These are phyloP conservation scores for Theileria luwenshuni DNA, from an alignment of 169 alveolate species.

Conservation along the genomic window DNA sequence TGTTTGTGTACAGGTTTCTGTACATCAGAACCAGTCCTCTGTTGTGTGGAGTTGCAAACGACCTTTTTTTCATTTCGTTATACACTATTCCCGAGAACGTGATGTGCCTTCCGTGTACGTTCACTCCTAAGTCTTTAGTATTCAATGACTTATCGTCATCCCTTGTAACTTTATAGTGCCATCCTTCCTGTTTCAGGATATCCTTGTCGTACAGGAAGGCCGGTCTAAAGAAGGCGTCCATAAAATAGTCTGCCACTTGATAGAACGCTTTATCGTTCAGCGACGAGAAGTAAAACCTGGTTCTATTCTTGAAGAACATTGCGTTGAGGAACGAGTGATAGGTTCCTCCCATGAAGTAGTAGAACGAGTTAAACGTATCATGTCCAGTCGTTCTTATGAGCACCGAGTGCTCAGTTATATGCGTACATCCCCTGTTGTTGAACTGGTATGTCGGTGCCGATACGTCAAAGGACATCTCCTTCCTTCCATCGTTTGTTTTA, in stretches of 20 bases:
- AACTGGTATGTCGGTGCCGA: conserved; percentile 61
- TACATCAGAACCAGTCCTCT: conserved; percentile 45
- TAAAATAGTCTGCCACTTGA: conserved; percentile 49
- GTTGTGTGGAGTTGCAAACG: conserved; percentile 54
- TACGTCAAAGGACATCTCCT: conserved; percentile 61
- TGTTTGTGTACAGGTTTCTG: conserved; percentile 66
- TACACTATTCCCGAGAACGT: conserved; percentile 76
- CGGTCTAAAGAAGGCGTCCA: conserved; percentile 85
- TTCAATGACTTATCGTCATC: conserved; percentile 41
- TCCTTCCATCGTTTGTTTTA: conserved; percentile 37
- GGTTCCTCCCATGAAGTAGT: conserved; percentile 77
- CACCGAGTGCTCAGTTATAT: conserved; percentile 87
- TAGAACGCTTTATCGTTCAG: conserved; percentile 77
- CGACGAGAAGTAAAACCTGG: conserved; percentile 85
- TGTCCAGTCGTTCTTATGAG: conserved; percentile 81
- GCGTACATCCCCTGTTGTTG: conserved; percentile 78
- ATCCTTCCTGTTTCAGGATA: conserved; percentile 85
- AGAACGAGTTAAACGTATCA: conserved; percentile 81
- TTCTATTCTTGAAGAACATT: conserved; percentile 82
- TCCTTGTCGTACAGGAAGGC: conserved; percentile 64
- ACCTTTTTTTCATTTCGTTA: conserved; percentile 73
- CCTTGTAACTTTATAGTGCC: conserved; percentile 80
- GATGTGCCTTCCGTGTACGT: conserved; percentile 49
- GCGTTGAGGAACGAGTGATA: conserved; percentile 85
- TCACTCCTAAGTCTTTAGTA: conserved; percentile 68